Evolutionary conservation across 306 rosid species (phyloP).

Genomic region (Biancaea sappan): DNA sequence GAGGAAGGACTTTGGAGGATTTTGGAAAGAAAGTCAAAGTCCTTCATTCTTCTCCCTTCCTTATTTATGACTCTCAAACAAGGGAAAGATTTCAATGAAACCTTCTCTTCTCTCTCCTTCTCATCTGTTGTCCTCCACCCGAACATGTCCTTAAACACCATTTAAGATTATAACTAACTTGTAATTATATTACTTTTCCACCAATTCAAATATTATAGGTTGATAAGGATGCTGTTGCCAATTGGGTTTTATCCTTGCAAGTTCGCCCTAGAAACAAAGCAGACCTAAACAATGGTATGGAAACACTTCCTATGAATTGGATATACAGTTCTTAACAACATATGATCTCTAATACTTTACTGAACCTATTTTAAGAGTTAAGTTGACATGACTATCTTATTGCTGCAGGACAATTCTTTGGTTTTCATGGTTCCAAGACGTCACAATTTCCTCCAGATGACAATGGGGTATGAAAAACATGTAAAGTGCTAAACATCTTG

Average conservation of each 20-base stretch:
- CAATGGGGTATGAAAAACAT: constrained; percentile 58
- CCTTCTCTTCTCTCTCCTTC: background rate
- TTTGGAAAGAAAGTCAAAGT: background rate
- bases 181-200: background rate
- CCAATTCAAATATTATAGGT: constrained; percentile 42
- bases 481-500: constrained; percentile 1
- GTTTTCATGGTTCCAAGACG: constrained; percentile 79
- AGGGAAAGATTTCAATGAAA: background rate
- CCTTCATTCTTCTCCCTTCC: background rate
- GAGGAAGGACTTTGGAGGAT: background rate
- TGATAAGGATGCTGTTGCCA: constrained; percentile 61
- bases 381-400: constrained; percentile 2
- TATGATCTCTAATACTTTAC: background rate
- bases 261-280: constrained; percentile 49
- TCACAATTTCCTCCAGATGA: constrained; percentile 68
- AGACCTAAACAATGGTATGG: constrained; percentile 55
- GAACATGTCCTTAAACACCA: background rate
- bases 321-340: background rate
- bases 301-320: constrained; percentile 3
- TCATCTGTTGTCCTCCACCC: background rate
- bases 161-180: background rate
- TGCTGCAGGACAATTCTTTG: constrained; percentile 79
- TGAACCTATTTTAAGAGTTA: constrained; percentile 13
- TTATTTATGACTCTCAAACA: background rate
- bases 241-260: constrained; percentile 89